Conservation (phyloP, 805 yeast genomes). For the Candida silvicultrix region DNA sequence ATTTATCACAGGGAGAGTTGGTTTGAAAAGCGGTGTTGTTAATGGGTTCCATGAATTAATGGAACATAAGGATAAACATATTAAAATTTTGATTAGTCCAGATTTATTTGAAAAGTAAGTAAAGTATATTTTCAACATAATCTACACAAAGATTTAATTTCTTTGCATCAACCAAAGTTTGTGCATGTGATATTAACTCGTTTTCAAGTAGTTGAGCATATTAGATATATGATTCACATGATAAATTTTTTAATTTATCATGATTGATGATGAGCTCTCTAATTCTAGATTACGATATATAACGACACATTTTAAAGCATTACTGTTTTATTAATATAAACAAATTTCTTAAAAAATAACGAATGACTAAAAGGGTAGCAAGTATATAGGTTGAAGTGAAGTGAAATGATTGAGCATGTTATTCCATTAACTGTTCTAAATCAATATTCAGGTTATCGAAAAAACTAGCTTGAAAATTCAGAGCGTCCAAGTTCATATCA, state of each 20-base stretch:
- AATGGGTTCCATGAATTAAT: slow-evolving; percentile 37
- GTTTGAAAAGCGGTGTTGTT: slow-evolving; percentile 33
- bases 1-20: slow-evolving; percentile 34
- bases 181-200: background rate
- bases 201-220: background rate
- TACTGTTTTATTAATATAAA: background rate
- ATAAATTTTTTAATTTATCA: too few species aligned
- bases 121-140: too few species aligned
- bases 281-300: background rate
- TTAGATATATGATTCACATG: too few species aligned
- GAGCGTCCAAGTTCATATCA: background rate
- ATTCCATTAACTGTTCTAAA: background rate
- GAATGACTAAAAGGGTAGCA: too few species aligned
- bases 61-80: slow-evolving; percentile 36
- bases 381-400: too few species aligned
- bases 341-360: too few species aligned
- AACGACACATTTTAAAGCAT: background rate
- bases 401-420: too few species aligned
- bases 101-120: slow-evolving; percentile 6
- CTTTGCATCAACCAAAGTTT: background rate
- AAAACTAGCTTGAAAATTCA: background rate
- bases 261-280: background rate
- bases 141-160: background rate
- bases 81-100: slow-evolving; percentile 38
- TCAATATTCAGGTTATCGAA: background rate